Percentiles rank a stretch among this genome's conserved stretches.
These are phyloP conservation scores for Lithohypha guttulata DNA, from an alignment of 2,329 filamentous ascomycete genomes.

Conservation along the genomic window DNA sequence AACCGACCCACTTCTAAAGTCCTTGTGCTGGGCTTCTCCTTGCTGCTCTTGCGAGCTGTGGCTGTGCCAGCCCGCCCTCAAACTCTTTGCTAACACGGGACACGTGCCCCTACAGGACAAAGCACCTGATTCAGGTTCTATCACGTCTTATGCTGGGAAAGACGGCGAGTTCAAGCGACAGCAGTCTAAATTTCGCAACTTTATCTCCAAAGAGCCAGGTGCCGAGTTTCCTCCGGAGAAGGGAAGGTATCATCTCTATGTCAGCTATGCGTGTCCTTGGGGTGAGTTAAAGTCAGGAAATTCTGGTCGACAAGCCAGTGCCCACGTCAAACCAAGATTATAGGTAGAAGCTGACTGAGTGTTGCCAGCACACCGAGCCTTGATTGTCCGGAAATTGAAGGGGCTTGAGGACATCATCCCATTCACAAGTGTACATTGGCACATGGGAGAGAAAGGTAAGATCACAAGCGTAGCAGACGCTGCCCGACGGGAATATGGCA, in stretches of 20 bases:
- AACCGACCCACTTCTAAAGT: too few species aligned
- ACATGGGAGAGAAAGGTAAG: slow-evolving; percentile 58
- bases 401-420: slow-evolving; percentile 77
- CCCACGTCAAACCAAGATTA: neutral
- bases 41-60: too few species aligned
- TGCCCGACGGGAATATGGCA: too few species aligned
- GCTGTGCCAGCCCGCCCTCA: too few species aligned
- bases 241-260: slow-evolving; percentile 85
- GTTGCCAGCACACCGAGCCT: slow-evolving; percentile 61
- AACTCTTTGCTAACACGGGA: slow-evolving; percentile 12
- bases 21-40: too few species aligned
- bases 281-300: slow-evolving; percentile 32
- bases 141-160: slow-evolving; percentile 55
- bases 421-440: slow-evolving; percentile 82
- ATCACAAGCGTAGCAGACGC: too few species aligned
- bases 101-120: slow-evolving; percentile 14
- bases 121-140: slow-evolving; percentile 42
- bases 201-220: slow-evolving; percentile 59
- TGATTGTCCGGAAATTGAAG: slow-evolving; percentile 84
- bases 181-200: slow-evolving; percentile 69
- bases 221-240: slow-evolving; percentile 76
- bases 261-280: slow-evolving; percentile 92
- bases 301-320: neutral
- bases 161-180: slow-evolving; percentile 90
- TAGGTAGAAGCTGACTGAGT: slow-evolving; percentile 6